Percentiles rank a stretch among this genome's conserved stretches.
These are phyloP conservation scores for Debaryomyces psychrophilus DNA, from an alignment of 1,139 yeast genomes.

Conservation along the genomic window DNA sequence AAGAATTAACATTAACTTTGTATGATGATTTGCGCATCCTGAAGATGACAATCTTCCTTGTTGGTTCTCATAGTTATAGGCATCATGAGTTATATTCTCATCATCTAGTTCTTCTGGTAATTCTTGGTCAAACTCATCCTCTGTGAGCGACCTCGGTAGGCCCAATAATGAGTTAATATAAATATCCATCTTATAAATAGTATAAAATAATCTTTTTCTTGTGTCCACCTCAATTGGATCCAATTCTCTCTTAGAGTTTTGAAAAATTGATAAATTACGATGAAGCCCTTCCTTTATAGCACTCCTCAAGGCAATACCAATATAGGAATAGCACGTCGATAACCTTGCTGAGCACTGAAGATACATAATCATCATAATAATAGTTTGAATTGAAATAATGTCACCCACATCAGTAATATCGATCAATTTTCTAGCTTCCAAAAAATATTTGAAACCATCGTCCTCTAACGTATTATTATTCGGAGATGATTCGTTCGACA, in stretches of 20 bases:
- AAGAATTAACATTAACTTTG: constrained; percentile 59
- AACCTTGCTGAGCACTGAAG: constrained; percentile 88
- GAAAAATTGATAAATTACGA: constrained; percentile 61
- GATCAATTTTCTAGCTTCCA: constrained; percentile 77
- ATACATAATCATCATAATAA: constrained; percentile 72
- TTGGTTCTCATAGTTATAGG: constrained; percentile 44
- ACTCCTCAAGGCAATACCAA: constrained; percentile 88
- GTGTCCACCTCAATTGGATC: constrained; percentile 87
- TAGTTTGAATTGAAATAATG: constrained; percentile 62
- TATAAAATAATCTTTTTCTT: constrained; percentile 82
- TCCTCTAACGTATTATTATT: constrained; percentile 59
- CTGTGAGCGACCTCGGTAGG: constrained; percentile 72
- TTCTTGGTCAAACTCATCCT: constrained; percentile 88
- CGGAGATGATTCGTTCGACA: constrained; percentile 28
- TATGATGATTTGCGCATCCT: constrained; percentile 85
- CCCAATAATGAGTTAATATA: constrained; percentile 90
- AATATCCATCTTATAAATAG: constrained; percentile 89
- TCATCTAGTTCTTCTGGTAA: constrained; percentile 85
- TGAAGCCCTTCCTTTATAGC: constrained; percentile 89
- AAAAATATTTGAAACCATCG: constrained; percentile 82
- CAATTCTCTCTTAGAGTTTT: constrained; percentile 52
- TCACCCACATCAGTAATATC: constrained; percentile 59
- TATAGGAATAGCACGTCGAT: constrained; percentile 88
- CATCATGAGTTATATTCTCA: constrained; percentile 75
- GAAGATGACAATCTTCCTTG: constrained; percentile 63